phyloP scores from a whole-genome alignment of 768 basidiomycete genomes.

The Rhodotorula kratochvilovae region DNA sequence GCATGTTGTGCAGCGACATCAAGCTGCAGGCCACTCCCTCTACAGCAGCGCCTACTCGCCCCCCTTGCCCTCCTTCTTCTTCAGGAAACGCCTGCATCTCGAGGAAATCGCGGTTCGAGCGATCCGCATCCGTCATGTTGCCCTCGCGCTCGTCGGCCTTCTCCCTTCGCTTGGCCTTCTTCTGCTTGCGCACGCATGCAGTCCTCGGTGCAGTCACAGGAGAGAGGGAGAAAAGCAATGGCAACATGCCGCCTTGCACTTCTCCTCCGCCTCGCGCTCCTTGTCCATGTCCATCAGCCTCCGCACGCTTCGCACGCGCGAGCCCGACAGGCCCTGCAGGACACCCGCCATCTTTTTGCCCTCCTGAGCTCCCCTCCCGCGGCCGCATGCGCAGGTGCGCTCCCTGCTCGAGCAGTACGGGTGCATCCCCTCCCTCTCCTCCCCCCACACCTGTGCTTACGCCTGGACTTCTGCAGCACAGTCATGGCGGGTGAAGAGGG shows the following conservation, averaged over 20 bases:
- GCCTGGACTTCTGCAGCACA: no score
- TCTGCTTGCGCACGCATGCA: no score
- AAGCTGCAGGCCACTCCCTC: no score
- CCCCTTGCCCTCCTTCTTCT: background rate
- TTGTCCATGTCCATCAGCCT: slow-evolving; percentile 74
- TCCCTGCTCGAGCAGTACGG: no score
- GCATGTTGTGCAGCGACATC: no score
- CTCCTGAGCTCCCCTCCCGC: no score
- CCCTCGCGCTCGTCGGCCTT: background rate
- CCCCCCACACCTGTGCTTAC: no score
- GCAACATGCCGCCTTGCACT: slow-evolving; percentile 62
- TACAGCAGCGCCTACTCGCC: background rate
- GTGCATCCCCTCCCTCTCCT: no score
- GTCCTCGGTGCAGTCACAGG: no score
- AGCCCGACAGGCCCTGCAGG: slow-evolving; percentile 71
- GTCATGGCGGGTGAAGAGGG: no score
- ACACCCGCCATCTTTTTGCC: no score
- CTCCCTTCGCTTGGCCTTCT: slow-evolving; percentile 15
- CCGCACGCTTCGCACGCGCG: slow-evolving; percentile 67
- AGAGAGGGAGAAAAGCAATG: background rate
- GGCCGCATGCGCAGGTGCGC: no score
- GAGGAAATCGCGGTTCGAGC: slow-evolving; percentile 7
- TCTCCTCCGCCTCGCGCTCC: slow-evolving; percentile 61
- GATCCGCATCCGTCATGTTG: slow-evolving; percentile 17
- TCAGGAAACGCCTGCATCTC: slow-evolving; percentile 4